Base-by-base conservation (phyloP, 345 rosid genomes). In the Eucalyptus albens region DNA sequence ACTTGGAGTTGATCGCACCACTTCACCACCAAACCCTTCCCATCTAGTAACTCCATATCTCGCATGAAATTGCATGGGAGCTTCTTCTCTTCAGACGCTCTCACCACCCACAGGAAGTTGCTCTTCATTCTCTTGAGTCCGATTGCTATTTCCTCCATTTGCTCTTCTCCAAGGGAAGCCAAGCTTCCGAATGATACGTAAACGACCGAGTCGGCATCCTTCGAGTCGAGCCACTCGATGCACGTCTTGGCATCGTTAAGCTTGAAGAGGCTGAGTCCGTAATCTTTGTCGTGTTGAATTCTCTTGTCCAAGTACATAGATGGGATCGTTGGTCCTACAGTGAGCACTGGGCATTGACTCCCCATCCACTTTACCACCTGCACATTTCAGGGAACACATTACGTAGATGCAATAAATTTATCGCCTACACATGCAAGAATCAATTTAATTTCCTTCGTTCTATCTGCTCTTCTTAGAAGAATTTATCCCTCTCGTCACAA, bases 141-240 rank as follows among this genome's bases (percentile, higher is more conserved):
- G 40, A 80, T 50, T 0, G 96, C 95, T 9, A 96, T 40, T 86
- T 96, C 95, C 85, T 77, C 90, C 95, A 94, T 94, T 88, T 95
- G 95, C 22, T 92, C 92, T 80, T 92, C 92, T 55, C 89, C 93
- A 4, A 93, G 88, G 29, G 80, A 80, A 21, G 94, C 95, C 51
- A 95, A 22, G 87, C 98, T 96, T 45, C 96, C 95, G 56, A 95
- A 95, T 86, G 98, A 94, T 47, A 93, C 89, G 22, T 94, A 94
- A 65, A 94, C 91, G 5, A 96, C 98, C 3, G 96, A 96, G 24
- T 27, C 62, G 24, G 88, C 87, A 13, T 92, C 90, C 91, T 92
- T 95, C 9, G 94, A 82, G 91, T 94, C 91, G 27, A 96, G 87
- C 98, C 96, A 96, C 40, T 89, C 89, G n/a, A 90, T 92, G 91